Conservation (phyloP, 2,329 filamentous ascomycete genomes). For the Cladosporium austrohemisphaericum region DNA sequence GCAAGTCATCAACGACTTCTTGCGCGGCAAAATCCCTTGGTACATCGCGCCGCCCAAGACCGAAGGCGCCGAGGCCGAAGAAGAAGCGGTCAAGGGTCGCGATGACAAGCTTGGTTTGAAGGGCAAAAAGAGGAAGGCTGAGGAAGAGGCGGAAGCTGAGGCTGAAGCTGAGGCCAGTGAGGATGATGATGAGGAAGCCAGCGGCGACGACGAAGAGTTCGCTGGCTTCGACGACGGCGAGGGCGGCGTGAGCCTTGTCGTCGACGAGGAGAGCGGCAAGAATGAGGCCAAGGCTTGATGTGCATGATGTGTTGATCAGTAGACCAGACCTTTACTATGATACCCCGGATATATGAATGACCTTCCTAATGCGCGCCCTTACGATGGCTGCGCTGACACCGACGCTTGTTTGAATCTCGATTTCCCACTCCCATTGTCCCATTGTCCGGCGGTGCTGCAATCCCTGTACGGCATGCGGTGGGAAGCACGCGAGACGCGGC, state of each 20-base stretch:
- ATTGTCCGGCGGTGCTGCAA: too few species aligned
- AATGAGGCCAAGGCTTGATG: constrained; percentile 9
- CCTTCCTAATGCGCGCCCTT: constrained; percentile 3
- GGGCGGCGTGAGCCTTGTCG: constrained; percentile 14
- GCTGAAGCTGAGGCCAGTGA: constrained; percentile 11
- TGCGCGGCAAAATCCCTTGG: constrained; percentile 94
- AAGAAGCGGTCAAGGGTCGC: constrained; percentile 59
- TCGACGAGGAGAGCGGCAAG: constrained; percentile 1
- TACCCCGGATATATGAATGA: constrained; percentile 15
- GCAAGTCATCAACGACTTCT: constrained; percentile 94
- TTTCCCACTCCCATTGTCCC: too few species aligned
- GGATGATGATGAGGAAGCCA: constrained; percentile 24
- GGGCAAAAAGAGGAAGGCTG: constrained; percentile 67
- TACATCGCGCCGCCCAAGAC: constrained; percentile 71
- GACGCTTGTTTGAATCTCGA: too few species aligned
- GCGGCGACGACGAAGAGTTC: constrained; percentile 21
- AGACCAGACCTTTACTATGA: constrained; percentile 15
- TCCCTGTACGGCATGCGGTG: too few species aligned
- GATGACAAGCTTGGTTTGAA: constrained; percentile 82
- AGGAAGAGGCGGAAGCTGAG: constrained; percentile 34
- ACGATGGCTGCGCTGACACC: not conserved
- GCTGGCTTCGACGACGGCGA: constrained; percentile 28
- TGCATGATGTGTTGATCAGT: constrained; percentile 9
- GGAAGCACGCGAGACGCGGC: too few species aligned
- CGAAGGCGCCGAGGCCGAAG: constrained; percentile 48